Base-by-base conservation (phyloP, 1,139 yeast species). In the Pichia sp. region DNA sequence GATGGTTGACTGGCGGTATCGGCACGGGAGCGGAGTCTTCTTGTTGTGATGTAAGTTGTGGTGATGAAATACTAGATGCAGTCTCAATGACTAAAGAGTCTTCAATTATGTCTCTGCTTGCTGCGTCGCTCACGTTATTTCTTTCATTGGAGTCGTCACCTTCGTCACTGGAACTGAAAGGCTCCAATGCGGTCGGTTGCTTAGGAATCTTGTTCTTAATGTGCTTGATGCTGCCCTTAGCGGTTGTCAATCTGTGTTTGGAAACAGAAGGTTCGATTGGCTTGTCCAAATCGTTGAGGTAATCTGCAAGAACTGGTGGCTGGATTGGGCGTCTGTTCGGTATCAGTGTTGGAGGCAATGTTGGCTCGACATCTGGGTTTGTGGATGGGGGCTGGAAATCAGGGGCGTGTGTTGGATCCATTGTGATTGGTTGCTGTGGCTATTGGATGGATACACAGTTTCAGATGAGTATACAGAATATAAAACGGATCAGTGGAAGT, bases 361-460 rank as follows among this genome's bases (percentile, higher is more conserved):
- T 79, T 8, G 93, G 91, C 58, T 77, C 79, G 34, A 80, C 70
- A 53, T 73, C 67, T 40, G 77, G 79, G 50, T 80, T 76, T 40
- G 77, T 72, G 12, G 86, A 79, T 4, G 90, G 88, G 9, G 91
- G 90, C 42, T 79, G 76, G 63, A 85, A 85, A 63, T 84, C 79
- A 28, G 93, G 91, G 57, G 85, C 93, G 67, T 81, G 77, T 7
- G 87, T 83, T 28, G 94, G 94, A 62, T 85, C 94, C 94, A 85
- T 85, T 41, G 24, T 35, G 15, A 12, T 4, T 28, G 2, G 2
- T 24, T 12, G 9, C 3, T 24, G 2, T 24, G 12, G 12, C n/a
- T n/a, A n/a, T n/a, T n/a, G n/a, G n/a, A n/a, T n/a, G n/a, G n/a
- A n/a, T n/a, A n/a, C n/a, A n/a, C n/a, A n/a, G n/a, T n/a, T n/a